These are phyloP conservation scores for Entophlyctis helioformis DNA, from an alignment of 192 early-diverging fungal genomes.

Conservation along the genomic window DNA sequence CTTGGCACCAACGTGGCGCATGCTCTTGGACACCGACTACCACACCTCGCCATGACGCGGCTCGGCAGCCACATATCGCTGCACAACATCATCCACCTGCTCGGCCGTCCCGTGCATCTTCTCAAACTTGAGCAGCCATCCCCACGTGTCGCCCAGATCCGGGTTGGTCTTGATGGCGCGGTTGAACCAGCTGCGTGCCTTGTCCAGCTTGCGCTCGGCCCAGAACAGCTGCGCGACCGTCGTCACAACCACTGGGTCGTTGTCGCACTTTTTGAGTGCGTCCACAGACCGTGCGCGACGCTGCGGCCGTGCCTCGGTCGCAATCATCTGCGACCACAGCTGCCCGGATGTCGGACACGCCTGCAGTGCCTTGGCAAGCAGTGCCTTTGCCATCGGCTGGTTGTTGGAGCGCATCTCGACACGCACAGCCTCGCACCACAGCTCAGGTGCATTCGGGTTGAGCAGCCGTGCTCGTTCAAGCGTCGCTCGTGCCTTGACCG, in stretches of 20 bases:
- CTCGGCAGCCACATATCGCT: slow-evolving; percentile 52
- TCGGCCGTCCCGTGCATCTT: slow-evolving; percentile 63
- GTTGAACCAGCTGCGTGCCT: slow-evolving; percentile 85
- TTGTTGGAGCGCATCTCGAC: slow-evolving; percentile 68
- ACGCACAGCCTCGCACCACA: slow-evolving; percentile 80
- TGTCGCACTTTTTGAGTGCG: slow-evolving; percentile 82
- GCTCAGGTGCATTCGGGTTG: slow-evolving; percentile 62
- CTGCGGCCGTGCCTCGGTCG: slow-evolving; percentile 73
- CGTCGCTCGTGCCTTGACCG: slow-evolving; percentile 66
- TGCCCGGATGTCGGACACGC: slow-evolving; percentile 78
- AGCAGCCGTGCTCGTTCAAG: slow-evolving; percentile 77
- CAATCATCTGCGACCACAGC: slow-evolving; percentile 81
- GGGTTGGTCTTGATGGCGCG: slow-evolving; percentile 71
- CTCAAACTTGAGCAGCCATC: slow-evolving; percentile 93
- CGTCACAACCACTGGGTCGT: slow-evolving; percentile 65
- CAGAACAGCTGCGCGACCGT: slow-evolving; percentile 88
- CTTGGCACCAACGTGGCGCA: slow-evolving; percentile 53
- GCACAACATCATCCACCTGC: slow-evolving; percentile 38
- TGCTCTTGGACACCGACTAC: slow-evolving; percentile 68
- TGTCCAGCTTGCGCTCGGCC: slow-evolving; percentile 85
- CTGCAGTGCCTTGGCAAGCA: slow-evolving; percentile 83
- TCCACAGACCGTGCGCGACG: slow-evolving; percentile 79
- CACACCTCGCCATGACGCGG: slow-evolving; percentile 87
- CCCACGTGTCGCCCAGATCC: slow-evolving; percentile 88
- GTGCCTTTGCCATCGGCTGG: slow-evolving; percentile 51